Conservation (phyloP, 257 asterid species). For the Fraxinus excelsior region DNA sequence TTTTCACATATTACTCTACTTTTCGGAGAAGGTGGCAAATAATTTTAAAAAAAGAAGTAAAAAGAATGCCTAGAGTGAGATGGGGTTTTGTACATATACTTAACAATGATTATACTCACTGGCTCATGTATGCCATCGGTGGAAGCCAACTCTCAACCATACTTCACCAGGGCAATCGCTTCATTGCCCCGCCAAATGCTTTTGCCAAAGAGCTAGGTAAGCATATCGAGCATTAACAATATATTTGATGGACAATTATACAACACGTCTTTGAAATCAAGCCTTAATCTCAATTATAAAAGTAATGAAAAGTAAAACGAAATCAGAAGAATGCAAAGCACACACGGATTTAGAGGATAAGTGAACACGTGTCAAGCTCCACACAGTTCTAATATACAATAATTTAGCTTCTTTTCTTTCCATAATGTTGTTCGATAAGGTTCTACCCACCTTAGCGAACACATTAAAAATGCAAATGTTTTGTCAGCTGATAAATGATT, state of each 20-base stretch:
- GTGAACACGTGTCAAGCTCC: no score
- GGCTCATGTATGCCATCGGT: constrained; percentile 78
- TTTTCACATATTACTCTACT: no score
- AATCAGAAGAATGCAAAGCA: no score
- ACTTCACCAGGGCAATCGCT: constrained; percentile 68
- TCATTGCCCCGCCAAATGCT: constrained; percentile 49
- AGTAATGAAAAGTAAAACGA: no score
- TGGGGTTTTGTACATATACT: constrained; percentile 59
- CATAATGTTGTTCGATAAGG: no score
- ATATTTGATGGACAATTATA: neutral
- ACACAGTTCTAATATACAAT: neutral
- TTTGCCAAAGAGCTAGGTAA: constrained; percentile 70
- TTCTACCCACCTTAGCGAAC: no score
- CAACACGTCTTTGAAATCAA: neutral
- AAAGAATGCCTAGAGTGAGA: constrained; percentile 64
- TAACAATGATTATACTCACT: constrained; percentile 58
- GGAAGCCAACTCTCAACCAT: constrained; percentile 61
- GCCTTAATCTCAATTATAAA: no score
- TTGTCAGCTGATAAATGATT: neutral
- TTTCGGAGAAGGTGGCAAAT: neutral
- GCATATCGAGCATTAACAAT: neutral
- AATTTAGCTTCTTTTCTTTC: neutral
- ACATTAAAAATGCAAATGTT: no score
- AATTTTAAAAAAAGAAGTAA: neutral
- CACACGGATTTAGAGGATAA: no score